Evolutionary conservation across 2,329 filamentous ascomycete genomes (phyloP).

Genomic region (Zalaria obscura): DNA sequence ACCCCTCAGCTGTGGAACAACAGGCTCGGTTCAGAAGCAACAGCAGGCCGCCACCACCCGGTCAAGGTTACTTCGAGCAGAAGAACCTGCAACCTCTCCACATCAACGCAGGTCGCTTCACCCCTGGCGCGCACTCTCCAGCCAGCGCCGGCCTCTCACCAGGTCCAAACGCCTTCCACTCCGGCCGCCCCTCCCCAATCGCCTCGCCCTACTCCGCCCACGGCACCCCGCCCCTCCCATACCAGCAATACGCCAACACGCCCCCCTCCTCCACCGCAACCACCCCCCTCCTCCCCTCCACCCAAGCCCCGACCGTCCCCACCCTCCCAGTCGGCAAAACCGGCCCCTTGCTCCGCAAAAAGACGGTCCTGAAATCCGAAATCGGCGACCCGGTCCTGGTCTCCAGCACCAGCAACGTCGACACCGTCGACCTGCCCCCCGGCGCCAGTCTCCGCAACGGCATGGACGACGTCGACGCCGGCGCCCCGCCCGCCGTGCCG

Average conservation of each 20-base stretch:
- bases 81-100: neutral
- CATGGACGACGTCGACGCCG: slow-evolving; percentile 19
- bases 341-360: slow-evolving; percentile 31
- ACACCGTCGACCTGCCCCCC: slow-evolving; percentile 42
- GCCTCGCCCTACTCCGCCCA: slow-evolving; percentile 36
- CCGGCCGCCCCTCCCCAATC: slow-evolving; percentile 34
- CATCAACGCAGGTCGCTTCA: neutral
- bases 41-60: neutral
- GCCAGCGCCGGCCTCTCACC: neutral
- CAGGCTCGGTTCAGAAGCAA: slow-evolving; percentile 4
- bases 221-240: slow-evolving; percentile 30
- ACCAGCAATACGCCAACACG: too few relatives aligned
- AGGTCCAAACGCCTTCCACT: neutral
- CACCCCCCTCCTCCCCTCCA: slow-evolving; percentile 20
- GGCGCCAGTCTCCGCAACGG: slow-evolving; percentile 41
- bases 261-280: too few relatives aligned
- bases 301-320: slow-evolving; percentile 36
- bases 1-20: neutral
- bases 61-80: neutral
- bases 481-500: slow-evolving; percentile 35
- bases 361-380: slow-evolving; percentile 43
- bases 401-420: slow-evolving; percentile 42
- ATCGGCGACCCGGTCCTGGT: slow-evolving; percentile 47
- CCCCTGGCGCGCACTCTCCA: neutral
- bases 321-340: slow-evolving; percentile 8